Conservation (phyloP, 768 basidiomycete species). For the Lyophyllum decastes region DNA sequence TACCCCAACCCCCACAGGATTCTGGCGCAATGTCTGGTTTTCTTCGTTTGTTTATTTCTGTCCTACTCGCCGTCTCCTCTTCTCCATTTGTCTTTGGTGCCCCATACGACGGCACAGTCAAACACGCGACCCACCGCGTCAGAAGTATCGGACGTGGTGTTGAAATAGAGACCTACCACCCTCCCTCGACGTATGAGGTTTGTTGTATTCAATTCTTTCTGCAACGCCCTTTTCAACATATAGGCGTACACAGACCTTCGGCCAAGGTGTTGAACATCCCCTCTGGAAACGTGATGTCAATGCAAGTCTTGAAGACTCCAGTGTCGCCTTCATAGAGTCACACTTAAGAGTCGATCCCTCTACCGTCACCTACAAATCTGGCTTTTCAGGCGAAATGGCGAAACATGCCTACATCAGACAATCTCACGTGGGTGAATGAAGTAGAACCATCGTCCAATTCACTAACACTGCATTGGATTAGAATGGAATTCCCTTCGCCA, state of each 20-base stretch:
- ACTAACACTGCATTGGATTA: slow-evolving; percentile 11
- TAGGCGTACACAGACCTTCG: slow-evolving; percentile 12
- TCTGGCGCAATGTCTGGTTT: slow-evolving; percentile 1
- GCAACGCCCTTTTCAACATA: background rate
- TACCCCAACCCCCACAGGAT: background rate
- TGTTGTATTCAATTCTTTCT: background rate
- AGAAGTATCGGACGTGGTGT: slow-evolving; percentile 13
- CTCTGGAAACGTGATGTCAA: slow-evolving; percentile 13
- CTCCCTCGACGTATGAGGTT: slow-evolving; percentile 16
- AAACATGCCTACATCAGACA: slow-evolving; percentile 32
- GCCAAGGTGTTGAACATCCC: slow-evolving; percentile 13
- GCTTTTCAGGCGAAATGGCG: slow-evolving; percentile 21
- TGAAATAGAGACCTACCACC: slow-evolving; percentile 15
- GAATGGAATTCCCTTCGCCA: slow-evolving; percentile 20
- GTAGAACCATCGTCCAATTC: too few species aligned
- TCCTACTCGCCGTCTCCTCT: background rate
- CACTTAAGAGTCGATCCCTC: slow-evolving; percentile 16
- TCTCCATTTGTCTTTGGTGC: background rate
- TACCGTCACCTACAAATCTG: slow-evolving; percentile 19
- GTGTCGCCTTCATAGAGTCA: slow-evolving; percentile 15
- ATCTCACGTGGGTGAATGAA: slow-evolving; percentile 22
- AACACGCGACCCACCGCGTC: slow-evolving; percentile 11
- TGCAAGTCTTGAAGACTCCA: slow-evolving; percentile 11
- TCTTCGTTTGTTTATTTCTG: background rate
- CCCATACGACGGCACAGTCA: background rate